Conservation (phyloP, 306 rosid genomes). For the Lathyrus sativus region DNA sequence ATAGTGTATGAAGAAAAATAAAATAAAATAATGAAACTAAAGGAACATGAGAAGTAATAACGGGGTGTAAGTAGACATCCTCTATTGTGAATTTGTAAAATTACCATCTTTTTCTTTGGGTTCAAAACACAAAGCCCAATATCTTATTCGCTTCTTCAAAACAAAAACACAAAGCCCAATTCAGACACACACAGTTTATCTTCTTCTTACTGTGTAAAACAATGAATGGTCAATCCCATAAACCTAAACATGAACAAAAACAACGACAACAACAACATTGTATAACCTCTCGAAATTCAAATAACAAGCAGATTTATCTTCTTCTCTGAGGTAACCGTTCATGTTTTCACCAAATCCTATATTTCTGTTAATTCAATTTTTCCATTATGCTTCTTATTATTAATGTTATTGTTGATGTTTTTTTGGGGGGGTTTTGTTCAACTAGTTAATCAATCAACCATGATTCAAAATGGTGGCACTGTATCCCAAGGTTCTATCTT, state of each 20-base stretch:
- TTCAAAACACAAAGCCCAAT: neutral
- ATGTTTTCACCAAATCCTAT: neutral
- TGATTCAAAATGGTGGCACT: slow-evolving; percentile 59
- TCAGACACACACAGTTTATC: neutral
- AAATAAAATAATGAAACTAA: too few relatives aligned
- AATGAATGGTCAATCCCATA: neutral
- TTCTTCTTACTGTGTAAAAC: neutral
- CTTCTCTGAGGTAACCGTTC: neutral
- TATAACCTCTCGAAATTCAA: neutral
- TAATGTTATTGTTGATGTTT: neutral
- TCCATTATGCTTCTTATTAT: neutral
- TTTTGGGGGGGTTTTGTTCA: neutral
- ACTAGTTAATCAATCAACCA: slow-evolving; percentile 50
- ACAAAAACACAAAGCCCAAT: neutral
- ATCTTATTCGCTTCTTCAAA: neutral
- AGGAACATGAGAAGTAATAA: too few relatives aligned
- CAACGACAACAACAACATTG: neutral
- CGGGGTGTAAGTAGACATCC: neutral
- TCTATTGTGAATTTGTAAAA: too few relatives aligned
- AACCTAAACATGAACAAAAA: too few relatives aligned
- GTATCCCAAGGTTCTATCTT: slow-evolving; percentile 48
- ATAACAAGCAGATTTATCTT: neutral
- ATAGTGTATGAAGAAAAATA: too few relatives aligned
- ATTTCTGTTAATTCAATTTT: neutral
- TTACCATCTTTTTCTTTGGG: neutral